Evolutionary conservation across 2,329 filamentous ascomycete species (phyloP), one percentile per base, ranked within the genome.

Genomic region (Escovopsis sp.): DNA sequence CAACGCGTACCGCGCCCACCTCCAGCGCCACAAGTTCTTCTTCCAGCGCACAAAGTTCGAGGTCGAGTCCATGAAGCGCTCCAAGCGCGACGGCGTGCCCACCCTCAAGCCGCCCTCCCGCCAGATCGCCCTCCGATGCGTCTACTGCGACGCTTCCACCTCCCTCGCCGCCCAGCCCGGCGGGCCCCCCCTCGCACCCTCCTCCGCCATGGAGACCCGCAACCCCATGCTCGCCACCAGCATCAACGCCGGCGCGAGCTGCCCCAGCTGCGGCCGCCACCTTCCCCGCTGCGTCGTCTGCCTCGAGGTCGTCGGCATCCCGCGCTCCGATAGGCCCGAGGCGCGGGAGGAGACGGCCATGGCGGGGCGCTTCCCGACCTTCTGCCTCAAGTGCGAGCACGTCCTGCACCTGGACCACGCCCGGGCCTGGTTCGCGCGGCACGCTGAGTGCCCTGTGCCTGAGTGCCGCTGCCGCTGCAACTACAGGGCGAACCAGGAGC

Each of bases 31-130:
- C 70, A 81, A 72, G 58, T 74, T 70, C 42, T 88, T 84, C 62
- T 76, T 82, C 47, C 73, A 84, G 49, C 76, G 84, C 37, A 81
- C 82, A 42, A 81, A 80, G 52, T 89, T 87, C 60, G 80, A 84
- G 50, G 81, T 84, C 45, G 79, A 84, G 55, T 82, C 83, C 53
- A 84, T 80, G 20, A 76, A 77, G 48, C 73, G 73, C 49, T 81
- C 79, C 49, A 75, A 79, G 43, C 73, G 74, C 41, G 71, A 77
- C 41, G 81, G 80, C 34, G 48, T 58, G 7, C 74, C 74, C n/a
- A 71, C 74, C 7, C 70, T 83, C 48, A 76, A 75, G 43, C 72
- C 79, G 1, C 71, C 79, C 1, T 75, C 74, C 2, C 68, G 79
- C 29, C 82, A 85, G 59, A 74, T 89, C 41, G 76, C 80, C 5